These are phyloP conservation scores for Centrapalus pauciflorus DNA, from an alignment of 129 eudicot genomes.

Conservation along the genomic window DNA sequence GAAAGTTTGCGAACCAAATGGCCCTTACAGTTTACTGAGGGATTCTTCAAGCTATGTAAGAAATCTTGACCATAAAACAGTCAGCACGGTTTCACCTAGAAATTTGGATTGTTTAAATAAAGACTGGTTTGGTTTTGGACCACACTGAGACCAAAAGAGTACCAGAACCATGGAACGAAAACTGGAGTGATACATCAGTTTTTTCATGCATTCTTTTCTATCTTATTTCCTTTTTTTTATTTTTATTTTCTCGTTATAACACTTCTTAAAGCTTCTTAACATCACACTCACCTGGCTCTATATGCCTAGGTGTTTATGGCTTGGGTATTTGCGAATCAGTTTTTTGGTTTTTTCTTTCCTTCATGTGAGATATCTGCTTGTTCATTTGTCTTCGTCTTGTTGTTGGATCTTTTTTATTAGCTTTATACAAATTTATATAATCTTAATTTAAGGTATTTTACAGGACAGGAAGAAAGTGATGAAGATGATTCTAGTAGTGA, in stretches of 20 bases:
- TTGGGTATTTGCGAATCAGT: neutral
- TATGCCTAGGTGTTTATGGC: neutral
- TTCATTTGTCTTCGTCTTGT: neutral
- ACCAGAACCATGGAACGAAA: too few relatives aligned
- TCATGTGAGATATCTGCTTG: neutral
- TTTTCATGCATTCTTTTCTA: too few relatives aligned
- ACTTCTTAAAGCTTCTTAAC: neutral
- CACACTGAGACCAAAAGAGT: too few relatives aligned
- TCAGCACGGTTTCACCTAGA: neutral
- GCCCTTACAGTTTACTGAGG: neutral
- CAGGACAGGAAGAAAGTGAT: slow-evolving; percentile 51
- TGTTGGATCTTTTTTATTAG: neutral
- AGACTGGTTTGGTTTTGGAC: too few relatives aligned
- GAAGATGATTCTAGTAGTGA: slow-evolving; percentile 44
- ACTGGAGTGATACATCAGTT: too few relatives aligned
- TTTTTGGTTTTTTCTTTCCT: neutral
- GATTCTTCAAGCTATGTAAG: neutral
- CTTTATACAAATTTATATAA: neutral
- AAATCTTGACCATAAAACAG: neutral
- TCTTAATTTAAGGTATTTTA: slow-evolving; percentile 8
- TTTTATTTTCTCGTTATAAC: neutral
- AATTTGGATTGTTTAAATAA: neutral
- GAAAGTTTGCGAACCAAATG: too few relatives aligned
- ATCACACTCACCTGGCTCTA: neutral
- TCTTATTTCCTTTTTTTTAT: neutral